Base-by-base conservation (phyloP, 345 rosid genomes). In the Microthlaspi erraticum region DNA sequence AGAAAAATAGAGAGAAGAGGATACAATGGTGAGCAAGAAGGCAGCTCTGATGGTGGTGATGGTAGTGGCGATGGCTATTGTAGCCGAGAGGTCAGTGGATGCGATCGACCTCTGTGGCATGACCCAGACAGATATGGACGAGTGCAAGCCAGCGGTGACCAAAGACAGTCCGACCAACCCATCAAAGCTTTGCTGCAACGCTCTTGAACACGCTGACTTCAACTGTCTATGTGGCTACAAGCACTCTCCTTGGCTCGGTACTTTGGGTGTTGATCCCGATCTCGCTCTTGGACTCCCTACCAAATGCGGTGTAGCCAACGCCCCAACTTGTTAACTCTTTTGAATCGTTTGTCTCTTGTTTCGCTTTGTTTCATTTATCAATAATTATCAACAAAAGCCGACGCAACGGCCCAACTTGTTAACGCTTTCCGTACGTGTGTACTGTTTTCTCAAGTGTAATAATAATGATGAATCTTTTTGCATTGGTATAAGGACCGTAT, bases 131-230 rank as follows among this genome's bases (percentile, higher is more conserved):
- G 93, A 82, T 12, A 65, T 87, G 11, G 10, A 2, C 12, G 89
- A 83, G 7, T 92, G 98, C 70, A 82, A 61, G 74, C 92, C 92
- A 55, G 77, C 89, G 0, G 93, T 86, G 69, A 92, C 67, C 1
- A 69, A 79, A 56, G 86, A 83, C 1, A 34, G 64, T 56, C 87
- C 94, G 0, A 83, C 73, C 1, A 84, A 65, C 7, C 93, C 97
- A 0, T 31, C 91, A 1, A 11, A 63, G 4, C 69, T 37, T 2
- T 92, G 98, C 33, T 89, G 96, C 74, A 7, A 72, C 62, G 89
- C 85, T 11, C 76, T 88, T 1, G 9, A 64, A 10, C 83, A 61
- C 1, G 94, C 91, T 3, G 79, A 92, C 70, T 73, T 82, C 66
- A 51, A 42, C 1, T 89, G 96, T 74, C 79, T 92, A 11, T 87